Conservation (phyloP, 257 asterid genomes). For the Fraxinus anomala region DNA sequence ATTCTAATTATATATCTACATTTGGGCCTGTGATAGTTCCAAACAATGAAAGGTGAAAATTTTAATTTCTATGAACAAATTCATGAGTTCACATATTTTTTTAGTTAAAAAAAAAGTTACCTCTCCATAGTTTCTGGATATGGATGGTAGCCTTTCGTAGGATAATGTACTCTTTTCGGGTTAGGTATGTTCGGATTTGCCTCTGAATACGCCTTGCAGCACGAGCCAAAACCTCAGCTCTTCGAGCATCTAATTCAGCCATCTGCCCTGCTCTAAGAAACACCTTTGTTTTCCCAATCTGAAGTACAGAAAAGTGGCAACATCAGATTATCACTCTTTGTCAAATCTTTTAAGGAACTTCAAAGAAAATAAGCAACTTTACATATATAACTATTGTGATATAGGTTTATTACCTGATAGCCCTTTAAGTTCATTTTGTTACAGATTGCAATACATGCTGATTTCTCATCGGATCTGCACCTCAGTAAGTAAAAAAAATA, state of each 20-base stretch:
- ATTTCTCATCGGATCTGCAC: conserved; percentile 77
- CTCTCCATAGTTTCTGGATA: conserved; percentile 83
- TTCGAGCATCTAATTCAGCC: conserved; percentile 94
- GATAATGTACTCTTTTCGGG: conserved; percentile 69
- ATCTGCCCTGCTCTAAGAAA: conserved; percentile 98
- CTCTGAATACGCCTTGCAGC: conserved; percentile 85
- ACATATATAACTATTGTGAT: not conserved
- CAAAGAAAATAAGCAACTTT: conserved; percentile 22
- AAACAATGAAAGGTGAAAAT: conserved; percentile 7
- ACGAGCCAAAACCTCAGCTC: conserved; percentile 79
- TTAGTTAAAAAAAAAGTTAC: conserved; percentile 33
- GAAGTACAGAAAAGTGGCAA: conserved; percentile 24
- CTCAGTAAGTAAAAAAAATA: conserved; percentile 8
- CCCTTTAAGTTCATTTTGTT: conserved; percentile 87
- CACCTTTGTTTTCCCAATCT: conserved; percentile 93
- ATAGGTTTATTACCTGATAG: conserved; percentile 62
- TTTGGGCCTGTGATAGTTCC: conserved; percentile 2
- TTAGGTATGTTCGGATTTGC: conserved; percentile 73
- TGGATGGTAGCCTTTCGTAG: conserved; percentile 67
- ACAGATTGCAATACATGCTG: conserved; percentile 70
- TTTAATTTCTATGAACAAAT: not conserved
- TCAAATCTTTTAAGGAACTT: conserved; percentile 9
- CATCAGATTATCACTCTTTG: conserved; percentile 8
- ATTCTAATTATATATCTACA: not conserved
- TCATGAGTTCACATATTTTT: not conserved